Evolutionary conservation across 1,284 basidiomycete species (phyloP).

Genomic region (Caloboletus firmus): DNA sequence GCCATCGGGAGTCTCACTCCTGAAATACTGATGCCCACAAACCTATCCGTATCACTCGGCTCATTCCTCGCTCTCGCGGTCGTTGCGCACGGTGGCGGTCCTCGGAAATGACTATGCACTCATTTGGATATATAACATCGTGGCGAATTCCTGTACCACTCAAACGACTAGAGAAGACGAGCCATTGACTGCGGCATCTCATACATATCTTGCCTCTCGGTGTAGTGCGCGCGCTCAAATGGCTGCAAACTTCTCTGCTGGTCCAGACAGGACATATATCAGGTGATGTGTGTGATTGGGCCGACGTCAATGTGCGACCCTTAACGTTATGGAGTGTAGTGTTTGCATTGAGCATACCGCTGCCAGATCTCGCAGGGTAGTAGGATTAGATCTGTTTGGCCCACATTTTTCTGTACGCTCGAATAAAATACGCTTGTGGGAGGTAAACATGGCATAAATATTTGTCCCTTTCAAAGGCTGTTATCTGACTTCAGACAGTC

Average conservation of each 20-base stretch:
- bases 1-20: background rate
- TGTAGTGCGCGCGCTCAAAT: background rate
- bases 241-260: background rate
- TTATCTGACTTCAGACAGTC: background rate
- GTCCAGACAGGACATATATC: constrained; percentile 1
- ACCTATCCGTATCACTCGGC: background rate
- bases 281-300: background rate
- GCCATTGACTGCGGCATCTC: background rate
- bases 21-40: background rate
- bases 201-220: background rate
- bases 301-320: constrained; percentile 2
- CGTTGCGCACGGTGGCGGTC: background rate
- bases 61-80: background rate
- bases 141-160: constrained; percentile 3
- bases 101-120: background rate
- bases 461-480: background rate
- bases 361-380: background rate
- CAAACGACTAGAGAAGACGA: background rate
- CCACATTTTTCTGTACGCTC: background rate
- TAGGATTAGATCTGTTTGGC: background rate
- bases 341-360: background rate
- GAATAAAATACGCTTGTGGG: background rate
- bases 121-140: background rate
- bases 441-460: background rate
- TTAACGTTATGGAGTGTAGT: background rate